A percentile compares a stretch with the other conserved stretches of the same genome.
phyloP scores from a whole-genome alignment of 352 stramenopile genomes.

The Phytophthora pistaciae region DNA sequence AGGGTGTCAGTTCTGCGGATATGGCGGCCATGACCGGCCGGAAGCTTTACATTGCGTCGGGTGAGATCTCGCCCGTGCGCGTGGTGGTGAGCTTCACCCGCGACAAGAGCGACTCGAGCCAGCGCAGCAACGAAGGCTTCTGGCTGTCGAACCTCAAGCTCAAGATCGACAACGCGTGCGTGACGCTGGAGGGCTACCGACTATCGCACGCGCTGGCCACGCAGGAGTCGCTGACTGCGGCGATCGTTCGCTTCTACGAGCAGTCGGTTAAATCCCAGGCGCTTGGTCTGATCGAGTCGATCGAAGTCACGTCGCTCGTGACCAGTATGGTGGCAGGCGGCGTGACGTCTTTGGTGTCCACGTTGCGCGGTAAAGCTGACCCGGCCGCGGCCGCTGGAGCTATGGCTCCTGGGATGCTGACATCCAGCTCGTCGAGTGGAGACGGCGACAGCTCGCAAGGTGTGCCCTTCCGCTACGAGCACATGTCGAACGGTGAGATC shows the following conservation, averaged over 20 bases:
- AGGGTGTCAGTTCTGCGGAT: conserved; percentile 27
- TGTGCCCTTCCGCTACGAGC: conserved; percentile 68
- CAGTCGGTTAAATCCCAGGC: conserved; percentile 87
- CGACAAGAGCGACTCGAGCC: conserved; percentile 64
- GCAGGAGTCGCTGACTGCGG: conserved; percentile 74
- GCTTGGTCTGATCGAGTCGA: conserved; percentile 83
- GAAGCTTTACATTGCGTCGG: conserved; percentile 83
- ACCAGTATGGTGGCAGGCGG: conserved; percentile 83
- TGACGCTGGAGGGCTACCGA: conserved; percentile 76
- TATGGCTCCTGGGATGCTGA: conserved; percentile 31
- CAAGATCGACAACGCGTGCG: conserved; percentile 87
- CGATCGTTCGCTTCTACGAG: conserved; percentile 78
- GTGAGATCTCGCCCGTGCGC: conserved; percentile 73
- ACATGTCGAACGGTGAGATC: conserved; percentile 80
- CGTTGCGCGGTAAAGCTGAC: conserved; percentile 84
- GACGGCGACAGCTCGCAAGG: conserved; percentile 18
- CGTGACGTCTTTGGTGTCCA: conserved; percentile 81
- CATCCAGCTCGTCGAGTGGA: conserved; percentile 35
- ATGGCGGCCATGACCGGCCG: conserved; percentile 79
- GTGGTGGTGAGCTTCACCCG: conserved; percentile 83
- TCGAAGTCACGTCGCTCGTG: conserved; percentile 87
- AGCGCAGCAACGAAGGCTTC: conserved; percentile 53
- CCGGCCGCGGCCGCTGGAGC: conserved; percentile 42
- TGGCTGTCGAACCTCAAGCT: conserved; percentile 88
- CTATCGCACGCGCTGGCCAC: conserved; percentile 77